Evolutionary conservation across 1,139 yeast genomes (phyloP), one percentile per base, ranked within the genome.

Genomic region (Lizanozyma gosingica): DNA sequence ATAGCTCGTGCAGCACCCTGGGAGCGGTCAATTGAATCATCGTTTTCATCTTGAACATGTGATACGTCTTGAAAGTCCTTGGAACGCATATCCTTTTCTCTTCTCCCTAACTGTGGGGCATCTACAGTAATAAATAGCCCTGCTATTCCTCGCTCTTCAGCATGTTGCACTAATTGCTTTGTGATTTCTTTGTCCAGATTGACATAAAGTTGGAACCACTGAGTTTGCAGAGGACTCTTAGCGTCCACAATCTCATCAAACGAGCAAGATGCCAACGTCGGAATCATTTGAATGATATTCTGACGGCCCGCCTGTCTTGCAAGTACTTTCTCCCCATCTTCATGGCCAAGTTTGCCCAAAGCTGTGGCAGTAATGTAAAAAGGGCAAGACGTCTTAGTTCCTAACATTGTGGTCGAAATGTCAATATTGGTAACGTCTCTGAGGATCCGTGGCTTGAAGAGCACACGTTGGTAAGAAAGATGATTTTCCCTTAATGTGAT

Each of bases 81-180:
- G 43, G 65, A 61, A 40, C 78, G 56, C 76, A 63, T 58, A 49
- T 80, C 86, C 47, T 77, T 72, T 59, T 90, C 97, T 51, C 97
- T 78, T 49, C 94, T 77, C n/a, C 97, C 97, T 43, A 88, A 71
- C 48, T 86, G 87, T 3, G 97, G 97, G 0, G 97, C 96, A 64
- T 90, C 97, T 3, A 88, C 97, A 0, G 95, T 87, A 41, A 87
- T 78, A 56, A 85, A 85, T 17, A 87, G 66, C 0, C 90, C 95
- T 53, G 80, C 81, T 53, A 83, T 69, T 0, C 95, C 95, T 38
- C 87, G 63, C 37, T 63, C 54, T 58, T 83, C 95, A 1, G 94
- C 94, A 50, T 82, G 83, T 48, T 71, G 69, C 18, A 86, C 78
- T 22, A 84, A 69, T 33, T 67, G 59, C 37, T 67, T 65, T 35